A percentile compares a stretch with the other conserved stretches of the same genome.
These are phyloP conservation scores for Dryas octopetala DNA, from an alignment of 306 rosid species.

Conservation along the genomic window DNA sequence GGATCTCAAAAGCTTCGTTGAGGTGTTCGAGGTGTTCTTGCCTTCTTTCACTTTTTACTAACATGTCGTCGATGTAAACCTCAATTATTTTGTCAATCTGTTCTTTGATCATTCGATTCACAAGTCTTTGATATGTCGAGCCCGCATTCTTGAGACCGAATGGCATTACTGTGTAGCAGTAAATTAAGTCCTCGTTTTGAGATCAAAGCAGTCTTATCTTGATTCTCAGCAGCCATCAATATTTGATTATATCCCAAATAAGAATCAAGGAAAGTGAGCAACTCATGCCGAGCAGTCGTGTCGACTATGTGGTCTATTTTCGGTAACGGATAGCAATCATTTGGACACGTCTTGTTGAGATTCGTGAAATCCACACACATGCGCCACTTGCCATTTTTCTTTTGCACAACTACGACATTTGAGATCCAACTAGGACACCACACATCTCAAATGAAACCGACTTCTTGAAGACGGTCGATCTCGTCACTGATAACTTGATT, in stretches of 20 bases:
- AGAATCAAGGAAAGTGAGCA: too few relatives aligned
- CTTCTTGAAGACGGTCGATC: rapidly evolving
- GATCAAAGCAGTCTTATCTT: too few relatives aligned
- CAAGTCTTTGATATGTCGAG: too few relatives aligned
- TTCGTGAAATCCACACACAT: not conserved
- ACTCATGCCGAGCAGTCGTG: too few relatives aligned
- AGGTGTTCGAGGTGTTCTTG: not conserved
- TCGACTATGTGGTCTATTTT: too few relatives aligned
- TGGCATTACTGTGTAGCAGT: too few relatives aligned
- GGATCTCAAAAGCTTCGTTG: not conserved
- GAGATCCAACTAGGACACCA: not conserved
- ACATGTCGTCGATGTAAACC: not conserved
- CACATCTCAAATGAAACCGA: not conserved
- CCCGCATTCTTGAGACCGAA: too few relatives aligned
- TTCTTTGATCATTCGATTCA: too few relatives aligned
- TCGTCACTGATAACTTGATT: not conserved
- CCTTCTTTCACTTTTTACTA: not conserved
- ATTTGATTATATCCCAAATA: too few relatives aligned
- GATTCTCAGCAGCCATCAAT: too few relatives aligned
- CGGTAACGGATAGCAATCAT: too few relatives aligned
- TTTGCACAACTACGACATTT: not conserved
- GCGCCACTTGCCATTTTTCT: not conserved
- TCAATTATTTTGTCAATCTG: not conserved
- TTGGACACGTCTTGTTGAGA: not conserved
- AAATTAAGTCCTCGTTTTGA: too few relatives aligned